Base-by-base conservation (phyloP, 306 rosid genomes). In the Adenanthera pavonina region DNA sequence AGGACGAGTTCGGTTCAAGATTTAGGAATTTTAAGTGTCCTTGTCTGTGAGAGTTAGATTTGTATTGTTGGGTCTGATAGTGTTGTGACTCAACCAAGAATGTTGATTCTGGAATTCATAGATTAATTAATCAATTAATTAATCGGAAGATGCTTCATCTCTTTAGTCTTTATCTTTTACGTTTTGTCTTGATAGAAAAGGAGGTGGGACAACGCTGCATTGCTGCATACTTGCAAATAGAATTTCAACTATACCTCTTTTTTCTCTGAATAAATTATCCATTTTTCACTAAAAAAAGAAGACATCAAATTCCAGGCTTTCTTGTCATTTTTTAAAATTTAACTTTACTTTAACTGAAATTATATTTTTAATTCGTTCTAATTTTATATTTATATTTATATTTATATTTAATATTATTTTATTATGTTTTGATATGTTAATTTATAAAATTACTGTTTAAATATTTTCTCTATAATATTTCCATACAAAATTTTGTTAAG, bases 11-110 rank as follows among this genome's bases (percentile, higher is more conserved):
- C 75, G 80, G 78, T 49, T 70, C 25, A 54, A 75, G 77, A 36
- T 54, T 5, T 70, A 78, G 82, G 70, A 56, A 69, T 44, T 69
- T 19, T 5, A 25, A 61, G 54, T 64, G 8, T 84, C 62, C 44
- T 78, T 81, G 77, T 41, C 73, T 84, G 86, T 56, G 88, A 78
- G 82, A 68, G 46, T 47, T 77, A 75, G 75, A n/a, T 62, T 25
- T 78, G 82, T 81, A 70, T 3, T 70, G 40, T 56, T 78, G 74
- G 43, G 49, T 56, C 38, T 61, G 52, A 70, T 80, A 62, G 72
- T 78, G 44, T 74, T 78, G 82, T 40, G 54, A 78, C 86, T 49
- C 56, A 67, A 69, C 82, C 51, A 4, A 69, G 25, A 80, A 40
- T 43, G 43, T 74, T 76, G 47, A 80, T 80, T 76, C 16, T 48